Conservation (phyloP, 768 basidiomycete genomes). For the Lanmaoa pseudosensibilis region DNA sequence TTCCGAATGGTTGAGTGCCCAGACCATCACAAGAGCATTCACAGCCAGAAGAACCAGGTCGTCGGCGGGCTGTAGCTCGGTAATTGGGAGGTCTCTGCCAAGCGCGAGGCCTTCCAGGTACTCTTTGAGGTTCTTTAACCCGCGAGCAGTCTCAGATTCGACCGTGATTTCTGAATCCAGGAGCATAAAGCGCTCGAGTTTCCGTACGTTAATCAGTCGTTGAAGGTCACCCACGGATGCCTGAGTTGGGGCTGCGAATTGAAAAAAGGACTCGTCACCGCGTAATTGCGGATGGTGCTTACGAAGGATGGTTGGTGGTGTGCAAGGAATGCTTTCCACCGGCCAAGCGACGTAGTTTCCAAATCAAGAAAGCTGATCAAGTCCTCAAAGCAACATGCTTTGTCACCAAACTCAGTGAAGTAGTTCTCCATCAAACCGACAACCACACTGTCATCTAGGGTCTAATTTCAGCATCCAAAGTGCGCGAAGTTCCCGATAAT, state of each 20-base stretch:
- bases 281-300: conserved; percentile 24
- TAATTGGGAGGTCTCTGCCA: conserved; percentile 61
- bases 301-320: conserved; percentile 50
- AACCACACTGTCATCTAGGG: conserved; percentile 46
- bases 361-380: conserved; percentile 64
- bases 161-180: conserved; percentile 47
- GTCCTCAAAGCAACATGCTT: conserved; percentile 87
- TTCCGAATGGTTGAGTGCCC: conserved; percentile 56
- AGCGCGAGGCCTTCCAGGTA: conserved; percentile 70
- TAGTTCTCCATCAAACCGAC: conserved; percentile 61
- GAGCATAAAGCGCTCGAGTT: conserved; percentile 67
- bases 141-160: conserved; percentile 56
- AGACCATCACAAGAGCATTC: conserved; percentile 63
- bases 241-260: conserved; percentile 34
- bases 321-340: conserved; percentile 57
- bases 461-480: conserved; percentile 3
- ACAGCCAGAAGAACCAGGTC: conserved; percentile 78
- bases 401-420: conserved; percentile 71
- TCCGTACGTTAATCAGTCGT: conserved; percentile 70
- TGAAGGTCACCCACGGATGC: conserved; percentile 55
- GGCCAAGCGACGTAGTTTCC: conserved; percentile 43
- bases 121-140: conserved; percentile 50
- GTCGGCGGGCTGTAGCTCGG: conserved; percentile 86
- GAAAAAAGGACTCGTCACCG: conserved; percentile 17
- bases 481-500: not conserved